A percentile compares a stretch with the other conserved stretches of the same genome.
Conservation (phyloP, 306 rosid species). For the Macrotyloma uniflorum region DNA sequence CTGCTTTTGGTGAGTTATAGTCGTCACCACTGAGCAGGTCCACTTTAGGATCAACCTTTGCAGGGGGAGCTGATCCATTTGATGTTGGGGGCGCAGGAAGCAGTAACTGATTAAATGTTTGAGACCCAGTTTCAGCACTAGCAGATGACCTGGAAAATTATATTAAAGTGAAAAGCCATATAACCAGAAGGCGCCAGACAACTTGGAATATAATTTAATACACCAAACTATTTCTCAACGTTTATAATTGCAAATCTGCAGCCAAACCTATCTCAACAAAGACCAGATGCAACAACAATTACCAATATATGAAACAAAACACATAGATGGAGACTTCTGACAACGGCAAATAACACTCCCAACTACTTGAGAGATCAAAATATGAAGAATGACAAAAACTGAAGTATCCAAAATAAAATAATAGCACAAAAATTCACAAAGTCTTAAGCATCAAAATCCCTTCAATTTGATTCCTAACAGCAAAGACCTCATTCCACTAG, state of each 20-base stretch:
- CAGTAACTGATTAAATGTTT: slow-evolving; percentile 69
- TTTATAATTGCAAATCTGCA: slow-evolving; percentile 17
- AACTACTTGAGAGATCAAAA: slow-evolving; percentile 31
- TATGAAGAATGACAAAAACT: slow-evolving; percentile 16
- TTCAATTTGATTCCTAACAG: slow-evolving; percentile 28
- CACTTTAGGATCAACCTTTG: slow-evolving; percentile 63
- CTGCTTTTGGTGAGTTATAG: slow-evolving; percentile 79
- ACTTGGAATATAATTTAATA: slow-evolving; percentile 7
- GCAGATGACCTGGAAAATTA: slow-evolving; percentile 63
- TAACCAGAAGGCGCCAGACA: slow-evolving; percentile 32
- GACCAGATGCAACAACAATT: too few relatives aligned
- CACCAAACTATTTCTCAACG: slow-evolving; percentile 20
- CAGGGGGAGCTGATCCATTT: slow-evolving; percentile 54
- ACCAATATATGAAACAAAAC: slow-evolving; percentile 7
- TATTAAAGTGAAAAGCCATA: slow-evolving; percentile 33
- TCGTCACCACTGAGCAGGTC: slow-evolving; percentile 98
- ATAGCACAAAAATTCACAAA: slow-evolving; percentile 20
- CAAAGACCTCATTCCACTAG: slow-evolving; percentile 22
- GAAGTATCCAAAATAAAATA: slow-evolving; percentile 22
- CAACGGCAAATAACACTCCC: slow-evolving; percentile 27
- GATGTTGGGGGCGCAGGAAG: slow-evolving; percentile 77
- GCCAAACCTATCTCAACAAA: too few relatives aligned
- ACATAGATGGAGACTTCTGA: slow-evolving; percentile 17
- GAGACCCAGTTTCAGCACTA: slow-evolving; percentile 62
- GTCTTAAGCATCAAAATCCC: slow-evolving; percentile 19